phyloP scores from a whole-genome alignment of 176 grass and related monocot genomes.

The Chrysopogon serrulatus region DNA sequence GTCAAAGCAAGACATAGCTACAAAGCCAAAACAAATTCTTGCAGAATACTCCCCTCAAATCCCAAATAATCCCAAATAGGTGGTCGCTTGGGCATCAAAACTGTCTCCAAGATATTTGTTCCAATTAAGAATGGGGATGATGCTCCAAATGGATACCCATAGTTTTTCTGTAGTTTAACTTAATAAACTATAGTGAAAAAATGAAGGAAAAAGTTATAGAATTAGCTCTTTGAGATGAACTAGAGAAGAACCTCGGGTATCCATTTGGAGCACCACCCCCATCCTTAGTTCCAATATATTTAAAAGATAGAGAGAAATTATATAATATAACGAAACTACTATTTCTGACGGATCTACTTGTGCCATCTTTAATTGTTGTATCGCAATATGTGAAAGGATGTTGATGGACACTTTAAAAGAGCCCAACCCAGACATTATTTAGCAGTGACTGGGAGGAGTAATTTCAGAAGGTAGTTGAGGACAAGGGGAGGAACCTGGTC shows the following conservation, averaged over 20 bases:
- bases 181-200: too few relatives aligned
- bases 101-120: too few relatives aligned
- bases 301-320: background rate
- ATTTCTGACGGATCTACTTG: too few relatives aligned
- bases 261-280: too few relatives aligned
- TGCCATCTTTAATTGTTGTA: background rate
- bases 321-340: background rate
- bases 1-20: background rate
- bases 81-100: too few relatives aligned
- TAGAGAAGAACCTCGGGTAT: too few relatives aligned
- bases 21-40: background rate
- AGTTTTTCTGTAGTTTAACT: too few relatives aligned
- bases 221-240: too few relatives aligned
- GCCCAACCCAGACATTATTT: background rate
- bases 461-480: background rate
- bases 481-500: conserved; percentile 27
- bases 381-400: background rate
- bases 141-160: too few relatives aligned
- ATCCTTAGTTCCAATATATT: background rate
- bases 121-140: too few relatives aligned
- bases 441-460: background rate
- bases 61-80: background rate
- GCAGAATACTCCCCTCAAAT: background rate
- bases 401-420: background rate
- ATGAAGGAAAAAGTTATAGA: too few relatives aligned